A percentile compares a stretch with the other conserved stretches of the same genome.
Conservation (phyloP, 306 rosid species). For the Castanopsis chinensis region DNA sequence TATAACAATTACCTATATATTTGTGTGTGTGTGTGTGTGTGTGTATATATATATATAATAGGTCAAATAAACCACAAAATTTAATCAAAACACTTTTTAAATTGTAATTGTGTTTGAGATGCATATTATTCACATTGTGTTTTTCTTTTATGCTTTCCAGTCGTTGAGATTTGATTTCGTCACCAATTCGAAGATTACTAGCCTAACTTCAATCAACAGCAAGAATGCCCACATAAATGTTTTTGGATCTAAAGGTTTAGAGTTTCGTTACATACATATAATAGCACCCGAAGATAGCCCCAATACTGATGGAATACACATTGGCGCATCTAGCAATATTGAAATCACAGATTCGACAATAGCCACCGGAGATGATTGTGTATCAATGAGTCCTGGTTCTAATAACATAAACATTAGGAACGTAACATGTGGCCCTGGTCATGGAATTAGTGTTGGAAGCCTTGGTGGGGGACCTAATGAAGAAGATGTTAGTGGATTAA, state of each 20-base stretch:
- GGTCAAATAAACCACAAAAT: too few relatives aligned
- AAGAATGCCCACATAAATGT: constrained; percentile 23
- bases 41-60: too few relatives aligned
- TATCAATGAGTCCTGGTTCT: constrained; percentile 21
- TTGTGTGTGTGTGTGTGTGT: too few relatives aligned
- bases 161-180: constrained; percentile 17
- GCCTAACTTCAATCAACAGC: constrained; percentile 28
- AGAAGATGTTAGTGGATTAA: too few relatives aligned
- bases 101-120: too few relatives aligned
- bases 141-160: constrained; percentile 4
- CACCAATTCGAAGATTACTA: neutral
- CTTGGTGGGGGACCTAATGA: constrained; percentile 9
- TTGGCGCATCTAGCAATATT: neutral
- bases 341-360: constrained; percentile 4
- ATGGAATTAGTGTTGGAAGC: constrained; percentile 45
- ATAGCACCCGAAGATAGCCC: constrained; percentile 27
- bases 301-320: constrained; percentile 27
- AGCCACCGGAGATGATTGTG: constrained; percentile 34
- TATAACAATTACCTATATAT: too few relatives aligned
- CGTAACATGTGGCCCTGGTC: constrained; percentile 35
- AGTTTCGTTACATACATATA: neutral
- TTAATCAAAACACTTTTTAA: too few relatives aligned
- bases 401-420: neutral
- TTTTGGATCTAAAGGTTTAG: neutral
- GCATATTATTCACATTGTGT: too few relatives aligned